Evolutionary conservation across 768 basidiomycete genomes (phyloP), one percentile per base, ranked within the genome.

Genomic region (Tricholoma bakamatsutake): DNA sequence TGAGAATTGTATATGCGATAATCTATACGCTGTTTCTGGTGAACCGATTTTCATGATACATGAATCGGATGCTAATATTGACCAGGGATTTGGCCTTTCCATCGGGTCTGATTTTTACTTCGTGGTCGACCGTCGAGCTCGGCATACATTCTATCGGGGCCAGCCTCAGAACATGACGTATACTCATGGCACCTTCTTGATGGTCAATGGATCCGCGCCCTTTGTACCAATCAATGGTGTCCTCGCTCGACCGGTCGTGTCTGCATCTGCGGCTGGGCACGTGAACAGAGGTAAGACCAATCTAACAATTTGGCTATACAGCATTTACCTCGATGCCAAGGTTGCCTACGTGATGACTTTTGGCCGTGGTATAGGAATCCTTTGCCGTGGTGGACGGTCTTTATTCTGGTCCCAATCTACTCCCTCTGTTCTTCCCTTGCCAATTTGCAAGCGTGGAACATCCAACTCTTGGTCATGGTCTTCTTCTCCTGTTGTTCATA

Each of bases 1-100:
- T 92, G 33, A 76, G 89, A 58, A 83, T 92, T 67, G 88, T 92
- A 28, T 92, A 90, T 62, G 89, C 90, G 12, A 86, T 90, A 57
- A 90, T 93, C 42, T 93, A 92, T 63, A 90, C 89, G 0, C 73
- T 92, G 43, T 91, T 91, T 67, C 71, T 93, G 62, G 88, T 87
- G 64, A 57, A 78, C 27, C 54, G 50, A 24, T 56, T 59, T 35
- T 40, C 18, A 46, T 57, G 10, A 37, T 43, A 28, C 34, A 30
- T 27, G 53, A 10, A 52, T 30, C 48, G 21, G 39, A 34, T 40
- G 49, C 48, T 47, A 17, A 50, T 39, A 3, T 21, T 31, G 13
- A 43, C 3, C 57, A 90, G 88, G 90, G 91, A 7, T 93, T 92
- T 65, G 89, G 90, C 46, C 71, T 93, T 54, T 87, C 87, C 18